These are phyloP conservation scores for Fusarium neocosmosporiellum DNA, from an alignment of 2,329 filamentous ascomycete genomes.

Conservation along the genomic window DNA sequence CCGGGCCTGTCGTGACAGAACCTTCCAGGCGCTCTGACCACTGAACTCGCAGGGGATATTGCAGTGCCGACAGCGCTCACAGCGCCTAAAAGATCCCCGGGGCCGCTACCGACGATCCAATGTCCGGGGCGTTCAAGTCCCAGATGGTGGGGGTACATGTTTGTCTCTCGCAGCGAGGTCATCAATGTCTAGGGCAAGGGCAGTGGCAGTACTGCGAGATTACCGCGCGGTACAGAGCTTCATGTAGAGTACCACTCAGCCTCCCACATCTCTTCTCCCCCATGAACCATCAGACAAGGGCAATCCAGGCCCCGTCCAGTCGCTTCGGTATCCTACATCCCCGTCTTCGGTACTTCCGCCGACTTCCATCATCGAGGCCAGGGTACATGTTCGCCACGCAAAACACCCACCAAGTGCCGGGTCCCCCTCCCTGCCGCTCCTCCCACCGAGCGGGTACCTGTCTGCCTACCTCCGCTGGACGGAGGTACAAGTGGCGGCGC, in stretches of 20 bases:
- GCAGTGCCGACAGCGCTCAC: slow-evolving; percentile 5
- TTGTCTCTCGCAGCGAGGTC: background rate
- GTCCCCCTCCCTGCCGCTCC: slow-evolving; percentile 3
- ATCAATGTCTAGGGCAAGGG: background rate
- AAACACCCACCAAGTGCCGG: slow-evolving; percentile 23
- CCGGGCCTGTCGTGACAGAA: slow-evolving; percentile 2
- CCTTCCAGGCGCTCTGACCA: slow-evolving; percentile 25
- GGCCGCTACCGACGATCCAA: slow-evolving; percentile 11
- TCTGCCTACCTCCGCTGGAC: slow-evolving; percentile 6
- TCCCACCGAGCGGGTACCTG: slow-evolving; percentile 6
- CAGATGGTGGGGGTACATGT: slow-evolving; percentile 13
- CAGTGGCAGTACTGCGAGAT: background rate
- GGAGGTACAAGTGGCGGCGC: slow-evolving; percentile 32
- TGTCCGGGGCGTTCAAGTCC: slow-evolving; percentile 18
- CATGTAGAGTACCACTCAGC: background rate
- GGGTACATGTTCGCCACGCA: slow-evolving; percentile 14
- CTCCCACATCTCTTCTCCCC: slow-evolving; percentile 6
- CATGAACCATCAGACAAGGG: background rate
- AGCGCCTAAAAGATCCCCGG: background rate
- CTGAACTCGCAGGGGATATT: background rate
- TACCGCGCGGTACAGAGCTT: background rate
- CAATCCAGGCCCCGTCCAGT: background rate
- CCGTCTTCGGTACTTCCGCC: slow-evolving; percentile 7
- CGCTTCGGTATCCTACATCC: slow-evolving; percentile 20
- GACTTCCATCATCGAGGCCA: background rate